Percentiles rank a stretch among this genome's conserved stretches.
Conservation (phyloP, 2,329 filamentous ascomycete genomes). For the Calonectria multiphialidica region DNA sequence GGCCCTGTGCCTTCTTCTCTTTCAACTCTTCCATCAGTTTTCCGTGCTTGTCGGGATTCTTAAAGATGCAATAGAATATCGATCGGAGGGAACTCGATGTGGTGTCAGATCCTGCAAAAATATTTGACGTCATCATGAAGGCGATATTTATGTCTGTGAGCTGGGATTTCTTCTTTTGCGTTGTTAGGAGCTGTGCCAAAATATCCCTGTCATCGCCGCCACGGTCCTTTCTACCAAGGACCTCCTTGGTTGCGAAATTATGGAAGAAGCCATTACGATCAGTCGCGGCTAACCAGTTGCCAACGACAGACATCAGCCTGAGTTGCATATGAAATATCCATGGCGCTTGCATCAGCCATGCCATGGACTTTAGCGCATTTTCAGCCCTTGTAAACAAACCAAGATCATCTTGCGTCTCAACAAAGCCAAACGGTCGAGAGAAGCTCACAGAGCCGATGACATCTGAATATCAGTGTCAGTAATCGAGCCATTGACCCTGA, state of each 20-base stretch:
- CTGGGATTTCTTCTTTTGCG: background rate
- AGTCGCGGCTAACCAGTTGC: background rate
- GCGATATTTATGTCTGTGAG: background rate
- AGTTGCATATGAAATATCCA: background rate
- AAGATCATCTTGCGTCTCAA: background rate
- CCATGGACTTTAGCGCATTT: background rate
- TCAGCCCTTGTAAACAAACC: background rate
- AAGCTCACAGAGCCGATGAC: background rate
- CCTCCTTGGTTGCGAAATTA: background rate
- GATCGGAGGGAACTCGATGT: background rate
- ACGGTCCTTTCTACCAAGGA: background rate
- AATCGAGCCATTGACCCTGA: background rate
- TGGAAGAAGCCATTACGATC: background rate
- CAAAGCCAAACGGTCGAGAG: background rate
- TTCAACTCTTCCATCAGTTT: background rate
- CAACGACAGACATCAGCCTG: background rate
- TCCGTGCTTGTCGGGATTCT: background rate
- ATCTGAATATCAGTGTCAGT: background rate
- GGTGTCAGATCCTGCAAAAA: background rate
- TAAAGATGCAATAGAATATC: background rate
- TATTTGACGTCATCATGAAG: background rate
- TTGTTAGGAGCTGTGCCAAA: background rate
- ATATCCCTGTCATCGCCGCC: background rate
- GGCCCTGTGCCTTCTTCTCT: background rate
- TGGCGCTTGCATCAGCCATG: background rate